Evolutionary conservation across 2,329 filamentous ascomycete genomes (phyloP).

Genomic region (Aspergillus niger): DNA sequence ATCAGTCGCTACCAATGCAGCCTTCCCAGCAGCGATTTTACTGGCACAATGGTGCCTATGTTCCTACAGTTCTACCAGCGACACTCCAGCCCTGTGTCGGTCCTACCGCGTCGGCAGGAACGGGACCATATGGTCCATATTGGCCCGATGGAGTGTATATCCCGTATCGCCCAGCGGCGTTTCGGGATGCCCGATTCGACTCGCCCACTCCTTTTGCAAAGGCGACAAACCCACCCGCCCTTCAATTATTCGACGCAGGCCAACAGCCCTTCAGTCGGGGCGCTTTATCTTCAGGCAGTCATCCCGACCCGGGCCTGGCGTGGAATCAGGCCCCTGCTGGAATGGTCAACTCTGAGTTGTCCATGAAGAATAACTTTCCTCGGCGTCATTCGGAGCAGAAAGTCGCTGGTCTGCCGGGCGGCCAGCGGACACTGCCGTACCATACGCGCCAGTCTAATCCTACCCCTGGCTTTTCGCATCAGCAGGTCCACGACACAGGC

Average conservation of each 20-base stretch:
- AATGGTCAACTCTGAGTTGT: conserved; percentile 30
- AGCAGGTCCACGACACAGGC: conserved; percentile 25
- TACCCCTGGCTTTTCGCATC: conserved; percentile 23
- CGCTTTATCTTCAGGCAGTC: conserved; percentile 28
- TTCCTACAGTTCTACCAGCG: conserved; percentile 62
- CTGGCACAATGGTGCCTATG: conserved; percentile 51
- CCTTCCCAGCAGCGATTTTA: conserved; percentile 44
- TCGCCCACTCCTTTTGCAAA: conserved; percentile 28
- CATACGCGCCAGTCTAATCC: conserved; percentile 28
- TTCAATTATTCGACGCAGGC: conserved; percentile 32
- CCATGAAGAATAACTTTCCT: conserved; percentile 40
- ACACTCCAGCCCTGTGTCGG: conserved; percentile 59
- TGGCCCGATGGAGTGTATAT: conserved; percentile 65
- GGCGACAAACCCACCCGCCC: conserved; percentile 22
- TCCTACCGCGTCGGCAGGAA: conserved; percentile 60
- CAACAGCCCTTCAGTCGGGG: conserved; percentile 32
- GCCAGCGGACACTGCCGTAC: conserved; percentile 32
- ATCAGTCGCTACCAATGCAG: conserved; percentile 55
- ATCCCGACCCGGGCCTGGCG: conserved; percentile 30
- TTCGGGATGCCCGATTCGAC: conserved; percentile 55
- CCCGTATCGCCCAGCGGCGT: conserved; percentile 61
- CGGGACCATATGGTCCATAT: conserved; percentile 62
- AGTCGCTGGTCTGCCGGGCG: conserved; percentile 28
- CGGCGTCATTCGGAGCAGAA: conserved; percentile 41
- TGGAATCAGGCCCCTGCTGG: conserved; percentile 36